Evolutionary conservation across 1,284 basidiomycete species (phyloP).

Genomic region (Irpex rosettiformis): DNA sequence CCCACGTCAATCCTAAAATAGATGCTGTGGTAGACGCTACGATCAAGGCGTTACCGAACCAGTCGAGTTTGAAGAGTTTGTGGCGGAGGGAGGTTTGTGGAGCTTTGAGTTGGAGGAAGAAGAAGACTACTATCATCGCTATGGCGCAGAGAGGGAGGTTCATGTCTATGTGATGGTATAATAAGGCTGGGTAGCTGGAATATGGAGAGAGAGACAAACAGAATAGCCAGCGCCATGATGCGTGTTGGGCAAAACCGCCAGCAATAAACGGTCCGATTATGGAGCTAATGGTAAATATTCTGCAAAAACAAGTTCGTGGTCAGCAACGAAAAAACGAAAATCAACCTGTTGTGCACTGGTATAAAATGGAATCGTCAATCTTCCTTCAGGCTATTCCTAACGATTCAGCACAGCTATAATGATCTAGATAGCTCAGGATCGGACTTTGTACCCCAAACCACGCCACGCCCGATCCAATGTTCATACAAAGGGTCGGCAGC

Average conservation of each 20-base stretch:
- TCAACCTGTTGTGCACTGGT: no score
- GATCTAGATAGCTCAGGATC: no score
- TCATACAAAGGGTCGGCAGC: no score
- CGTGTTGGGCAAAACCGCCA: conserved; percentile 9
- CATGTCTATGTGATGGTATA: conserved; percentile 6
- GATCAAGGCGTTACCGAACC: conserved; percentile 33
- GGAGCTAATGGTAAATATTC: conserved; percentile 11
- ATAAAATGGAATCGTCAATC: no score
- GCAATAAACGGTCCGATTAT: conserved; percentile 11
- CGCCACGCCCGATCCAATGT: no score
- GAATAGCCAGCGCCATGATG: conserved; percentile 16
- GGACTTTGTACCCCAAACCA: no score
- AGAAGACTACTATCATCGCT: conserved; percentile 28
- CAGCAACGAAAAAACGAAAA: not conserved
- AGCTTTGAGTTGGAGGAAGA: conserved; percentile 35
- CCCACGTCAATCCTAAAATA: conserved; percentile 31
- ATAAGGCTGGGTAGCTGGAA: not conserved
- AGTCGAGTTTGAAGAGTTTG: conserved; percentile 35
- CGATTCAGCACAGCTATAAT: no score
- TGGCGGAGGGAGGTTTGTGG: conserved; percentile 31
- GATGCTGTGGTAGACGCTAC: conserved; percentile 25
- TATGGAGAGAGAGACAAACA: conserved; percentile 8
- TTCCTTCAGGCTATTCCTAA: no score
- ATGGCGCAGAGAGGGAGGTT: conserved; percentile 14
- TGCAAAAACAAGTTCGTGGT: not conserved